A percentile compares a stretch with the other conserved stretches of the same genome.
phyloP scores from a whole-genome alignment of 331 rosid genomes.

The Malus hybrid region DNA sequence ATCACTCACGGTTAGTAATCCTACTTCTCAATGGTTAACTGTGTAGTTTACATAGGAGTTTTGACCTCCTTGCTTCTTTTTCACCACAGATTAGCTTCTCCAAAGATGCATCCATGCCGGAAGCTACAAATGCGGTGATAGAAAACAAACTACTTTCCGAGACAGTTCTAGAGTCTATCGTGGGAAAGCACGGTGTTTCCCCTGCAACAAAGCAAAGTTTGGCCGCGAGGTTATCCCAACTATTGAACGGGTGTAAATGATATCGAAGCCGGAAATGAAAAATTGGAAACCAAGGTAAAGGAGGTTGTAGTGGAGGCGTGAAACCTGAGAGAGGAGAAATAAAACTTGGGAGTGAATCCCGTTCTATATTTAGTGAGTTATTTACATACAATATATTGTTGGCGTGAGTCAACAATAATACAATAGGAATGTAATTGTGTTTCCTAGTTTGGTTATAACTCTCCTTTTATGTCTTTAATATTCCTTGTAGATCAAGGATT shows the following conservation, averaged over 20 bases:
- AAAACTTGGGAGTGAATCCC: background rate
- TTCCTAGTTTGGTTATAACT: too few species aligned
- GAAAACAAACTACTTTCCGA: constrained; percentile 54
- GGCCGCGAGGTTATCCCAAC: constrained; percentile 35
- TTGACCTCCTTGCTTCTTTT: background rate
- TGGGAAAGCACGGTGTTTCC: constrained; percentile 70
- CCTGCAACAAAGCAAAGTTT: constrained; percentile 58
- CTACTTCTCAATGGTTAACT: background rate
- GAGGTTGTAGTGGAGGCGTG: background rate
- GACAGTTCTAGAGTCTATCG: constrained; percentile 60
- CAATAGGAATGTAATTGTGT: too few species aligned
- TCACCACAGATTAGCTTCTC: constrained; percentile 53
- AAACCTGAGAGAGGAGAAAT: background rate
- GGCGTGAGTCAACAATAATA: too few species aligned
- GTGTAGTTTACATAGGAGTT: background rate
- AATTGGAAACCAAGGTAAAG: too few species aligned
- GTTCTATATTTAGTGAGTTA: background rate
- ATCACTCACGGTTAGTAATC: constrained; percentile 36
- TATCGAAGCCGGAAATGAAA: background rate
- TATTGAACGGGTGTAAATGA: constrained; percentile 14
- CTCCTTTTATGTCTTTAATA: too few species aligned
- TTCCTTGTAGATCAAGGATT: too few species aligned
- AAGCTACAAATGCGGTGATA: constrained; percentile 22
- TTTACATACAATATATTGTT: too few species aligned
- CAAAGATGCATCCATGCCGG: constrained; percentile 45